A percentile compares a stretch with the other conserved stretches of the same genome.
Evolutionary conservation across 345 rosid species (phyloP).

Genomic region (Murraya paniculata): DNA sequence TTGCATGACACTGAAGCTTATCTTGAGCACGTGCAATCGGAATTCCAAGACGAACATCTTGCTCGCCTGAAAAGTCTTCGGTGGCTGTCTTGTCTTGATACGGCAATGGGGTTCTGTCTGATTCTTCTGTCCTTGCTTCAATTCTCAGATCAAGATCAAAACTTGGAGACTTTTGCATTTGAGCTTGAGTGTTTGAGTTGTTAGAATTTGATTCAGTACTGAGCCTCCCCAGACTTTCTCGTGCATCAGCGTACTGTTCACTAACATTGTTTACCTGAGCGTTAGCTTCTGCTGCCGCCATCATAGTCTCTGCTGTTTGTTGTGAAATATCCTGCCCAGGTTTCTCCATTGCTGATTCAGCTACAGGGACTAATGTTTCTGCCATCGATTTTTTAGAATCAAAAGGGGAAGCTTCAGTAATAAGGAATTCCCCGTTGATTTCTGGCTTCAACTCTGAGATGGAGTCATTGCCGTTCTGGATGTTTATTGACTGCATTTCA

Average conservation of each 20-base stretch:
- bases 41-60: constrained; percentile 13
- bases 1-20: constrained; percentile 6
- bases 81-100: constrained; percentile 34
- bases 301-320: neutral
- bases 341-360: constrained; percentile 14
- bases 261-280: neutral
- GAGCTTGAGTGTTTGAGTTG: constrained; percentile 16
- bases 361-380: neutral
- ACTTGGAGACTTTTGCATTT: constrained; percentile 56
- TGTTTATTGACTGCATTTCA: neutral
- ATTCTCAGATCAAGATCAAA: constrained; percentile 42
- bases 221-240: constrained; percentile 25
- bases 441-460: constrained; percentile 18
- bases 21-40: constrained; percentile 10
- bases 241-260: constrained; percentile 19
- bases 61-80: constrained; percentile 19
- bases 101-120: constrained; percentile 45
- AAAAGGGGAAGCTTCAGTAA: constrained; percentile 12
- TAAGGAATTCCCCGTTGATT: constrained; percentile 13
- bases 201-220: constrained; percentile 38
- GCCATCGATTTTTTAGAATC: constrained; percentile 3
- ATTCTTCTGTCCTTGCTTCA: constrained; percentile 37
- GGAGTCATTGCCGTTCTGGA: constrained; percentile 13
- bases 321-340: constrained; percentile 10
- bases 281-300: neutral